Evolutionary conservation across 768 basidiomycete species (phyloP), one percentile per base, ranked within the genome.

Genomic region (Boletus pseudo-olivaceus): DNA sequence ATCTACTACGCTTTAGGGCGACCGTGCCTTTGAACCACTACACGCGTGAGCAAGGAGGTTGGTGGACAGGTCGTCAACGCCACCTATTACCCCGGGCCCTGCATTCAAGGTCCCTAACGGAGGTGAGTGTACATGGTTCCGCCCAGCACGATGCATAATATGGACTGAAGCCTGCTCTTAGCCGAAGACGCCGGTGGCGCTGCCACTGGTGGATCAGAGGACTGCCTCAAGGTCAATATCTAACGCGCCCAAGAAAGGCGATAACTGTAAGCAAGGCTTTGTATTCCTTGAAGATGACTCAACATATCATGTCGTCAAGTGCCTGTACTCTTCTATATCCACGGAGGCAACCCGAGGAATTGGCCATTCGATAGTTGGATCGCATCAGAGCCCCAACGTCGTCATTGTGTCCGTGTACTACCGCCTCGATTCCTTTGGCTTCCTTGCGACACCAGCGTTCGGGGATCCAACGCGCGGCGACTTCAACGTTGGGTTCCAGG

Each of bases 311-410:
- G 38, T 29, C 17, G 44, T 41, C 7, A 42, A 72, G 68, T 75
- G 33, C 75, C 72, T 1, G 76, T 75, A 0, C 54, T 78, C 29
- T 67, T 73, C n/a, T 77, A 73, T 50, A 72, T 76, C 17, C 75
- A 76, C 41, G 73, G 70, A 20, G 73, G 85, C 5, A 87, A 85
- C 62, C 84, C 83, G 1, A 73, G 72, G 1, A 83, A 80, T 64
- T 87, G 81, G 82, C 83, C 85, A 2, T 86, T 85, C 62, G 78
- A 85, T 59, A 72, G 76, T 59, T 87, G 83, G 84, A 70, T 87
- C 49, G n/a, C 71, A 84, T 41, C 84, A 85, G 60, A 79, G 74
- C 27, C 83, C 83, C 3, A 78, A 82, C 51, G 78, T 86, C 23
- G 77, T 87, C 39, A 73, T 85, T 49, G 84, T 85, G 9, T 83